Evolutionary conservation across 2,329 filamentous ascomycete species (phyloP).

Genomic region (Fusarium sp.): DNA sequence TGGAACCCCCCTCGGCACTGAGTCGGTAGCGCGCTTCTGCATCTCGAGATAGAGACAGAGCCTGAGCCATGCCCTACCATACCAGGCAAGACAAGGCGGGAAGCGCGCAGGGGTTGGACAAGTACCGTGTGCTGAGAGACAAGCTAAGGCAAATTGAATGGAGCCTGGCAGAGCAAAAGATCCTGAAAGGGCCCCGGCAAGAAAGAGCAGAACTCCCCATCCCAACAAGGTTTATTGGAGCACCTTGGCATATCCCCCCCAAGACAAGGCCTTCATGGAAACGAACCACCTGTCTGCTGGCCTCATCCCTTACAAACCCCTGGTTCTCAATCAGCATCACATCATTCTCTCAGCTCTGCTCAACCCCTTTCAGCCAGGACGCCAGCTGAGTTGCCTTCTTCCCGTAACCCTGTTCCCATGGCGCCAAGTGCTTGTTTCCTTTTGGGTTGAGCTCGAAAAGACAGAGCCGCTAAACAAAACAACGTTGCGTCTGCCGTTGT

Average conservation of each 20-base stretch:
- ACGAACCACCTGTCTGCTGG: slow-evolving; percentile 12
- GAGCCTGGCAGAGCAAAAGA: slow-evolving; percentile 41
- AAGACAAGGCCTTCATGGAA: not conserved
- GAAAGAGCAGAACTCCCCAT: slow-evolving; percentile 22
- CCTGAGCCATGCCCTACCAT: slow-evolving; percentile 2
- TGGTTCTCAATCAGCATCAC: not conserved
- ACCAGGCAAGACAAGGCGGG: slow-evolving; percentile 35
- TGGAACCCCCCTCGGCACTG: slow-evolving; percentile 43
- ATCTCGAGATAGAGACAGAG: slow-evolving; percentile 33
- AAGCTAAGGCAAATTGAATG: slow-evolving; percentile 32
- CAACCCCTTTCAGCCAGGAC: not conserved
- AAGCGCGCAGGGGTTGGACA: slow-evolving; percentile 42
- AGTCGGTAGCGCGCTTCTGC: slow-evolving; percentile 43
- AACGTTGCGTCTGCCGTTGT: slow-evolving; percentile 41
- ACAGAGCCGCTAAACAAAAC: slow-evolving; percentile 39
- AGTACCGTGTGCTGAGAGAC: slow-evolving; percentile 41
- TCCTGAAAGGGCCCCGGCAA: slow-evolving; percentile 28
- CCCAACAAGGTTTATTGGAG: slow-evolving; percentile 30
- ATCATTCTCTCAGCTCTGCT: slow-evolving; percentile 14
- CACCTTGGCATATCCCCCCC: not conserved
- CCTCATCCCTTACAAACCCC: slow-evolving; percentile 20
- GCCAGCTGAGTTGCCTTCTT: slow-evolving; percentile 27
- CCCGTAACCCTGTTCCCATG: slow-evolving; percentile 22
- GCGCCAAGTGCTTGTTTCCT: slow-evolving; percentile 23
- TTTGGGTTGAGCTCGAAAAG: slow-evolving; percentile 18